Evolutionary conservation across 768 basidiomycete genomes (phyloP).

Genomic region (Panus rudis): DNA sequence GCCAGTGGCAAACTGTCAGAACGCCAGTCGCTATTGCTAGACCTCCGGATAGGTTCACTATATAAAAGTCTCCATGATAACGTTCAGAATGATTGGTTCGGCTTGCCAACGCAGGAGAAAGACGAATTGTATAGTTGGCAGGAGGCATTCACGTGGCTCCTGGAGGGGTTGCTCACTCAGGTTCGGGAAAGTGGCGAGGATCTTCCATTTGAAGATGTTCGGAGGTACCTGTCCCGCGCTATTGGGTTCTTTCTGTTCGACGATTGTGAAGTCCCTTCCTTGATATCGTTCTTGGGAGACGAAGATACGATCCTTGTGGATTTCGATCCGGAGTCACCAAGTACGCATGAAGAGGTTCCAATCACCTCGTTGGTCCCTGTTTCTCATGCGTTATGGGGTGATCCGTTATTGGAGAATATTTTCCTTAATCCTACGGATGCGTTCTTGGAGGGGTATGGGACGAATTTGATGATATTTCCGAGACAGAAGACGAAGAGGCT

Average conservation of each 20-base stretch:
- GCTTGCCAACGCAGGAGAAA: slow-evolving; percentile 33
- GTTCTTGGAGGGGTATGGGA: slow-evolving; percentile 59
- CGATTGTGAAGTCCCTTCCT: slow-evolving; percentile 64
- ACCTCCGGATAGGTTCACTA: slow-evolving; percentile 54
- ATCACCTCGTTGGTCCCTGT: slow-evolving; percentile 34
- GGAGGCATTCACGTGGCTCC: slow-evolving; percentile 54
- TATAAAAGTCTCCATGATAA: slow-evolving; percentile 56
- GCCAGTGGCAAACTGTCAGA: slow-evolving; percentile 29
- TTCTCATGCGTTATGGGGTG: slow-evolving; percentile 63
- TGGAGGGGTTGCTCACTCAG: slow-evolving; percentile 50
- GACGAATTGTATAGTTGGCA: slow-evolving; percentile 60
- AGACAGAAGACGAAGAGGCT: slow-evolving; percentile 69
- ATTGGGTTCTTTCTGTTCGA: slow-evolving; percentile 73
- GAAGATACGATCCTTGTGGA: slow-evolving; percentile 53
- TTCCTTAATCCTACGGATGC: slow-evolving; percentile 48
- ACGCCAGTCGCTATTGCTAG: slow-evolving; percentile 36
- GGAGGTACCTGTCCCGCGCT: slow-evolving; percentile 52
- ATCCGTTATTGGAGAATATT: slow-evolving; percentile 64
- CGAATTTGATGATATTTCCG: slow-evolving; percentile 43
- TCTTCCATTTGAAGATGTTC: slow-evolving; percentile 21
- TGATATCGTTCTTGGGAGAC: slow-evolving; percentile 57
- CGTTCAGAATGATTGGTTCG: slow-evolving; percentile 76
- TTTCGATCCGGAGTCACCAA: slow-evolving; percentile 16
- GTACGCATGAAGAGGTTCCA: slow-evolving; percentile 24
- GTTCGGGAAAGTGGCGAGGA: slow-evolving; percentile 26